Evolutionary conservation across 495 filamentous ascomycete species (phyloP).

Genomic region (Lasiosphaeriaceae sp.): DNA sequence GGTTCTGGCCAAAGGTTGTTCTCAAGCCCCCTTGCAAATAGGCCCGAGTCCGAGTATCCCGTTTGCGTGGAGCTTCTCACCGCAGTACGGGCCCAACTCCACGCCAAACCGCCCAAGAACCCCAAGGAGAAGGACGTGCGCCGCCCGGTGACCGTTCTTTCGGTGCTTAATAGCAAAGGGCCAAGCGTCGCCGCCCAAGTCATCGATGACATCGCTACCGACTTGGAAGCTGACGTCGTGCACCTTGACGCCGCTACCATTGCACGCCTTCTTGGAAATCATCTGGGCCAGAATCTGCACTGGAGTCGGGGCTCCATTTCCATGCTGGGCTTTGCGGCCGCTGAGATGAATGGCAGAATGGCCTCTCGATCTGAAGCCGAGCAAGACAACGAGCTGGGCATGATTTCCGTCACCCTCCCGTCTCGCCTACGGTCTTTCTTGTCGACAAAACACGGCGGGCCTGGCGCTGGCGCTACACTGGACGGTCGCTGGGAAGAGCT

Average conservation of each 20-base stretch:
- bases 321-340: constrained; percentile 61
- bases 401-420: constrained; percentile 21
- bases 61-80: constrained; percentile 33
- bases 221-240: constrained; percentile 69
- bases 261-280: constrained; percentile 70
- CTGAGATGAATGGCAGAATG: constrained; percentile 38
- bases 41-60: constrained; percentile 23
- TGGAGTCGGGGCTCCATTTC: constrained; percentile 45
- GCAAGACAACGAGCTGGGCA: constrained; percentile 14
- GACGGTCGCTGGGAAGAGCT: constrained; percentile 43
- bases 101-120: constrained; percentile 21
- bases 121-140: constrained; percentile 20
- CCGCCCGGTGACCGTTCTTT: constrained; percentile 35
- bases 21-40: constrained; percentile 19
- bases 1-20: constrained; percentile 4
- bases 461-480: neutral
- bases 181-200: constrained; percentile 26
- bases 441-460: constrained; percentile 4
- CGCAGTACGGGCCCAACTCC: constrained; percentile 33
- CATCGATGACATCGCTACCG: constrained; percentile 48
- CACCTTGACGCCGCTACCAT: constrained; percentile 75
- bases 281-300: constrained; percentile 58
- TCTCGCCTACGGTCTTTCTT: constrained; percentile 22
- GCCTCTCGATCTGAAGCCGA: constrained; percentile 14
- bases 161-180: constrained; percentile 34